Percentiles rank a stretch among this genome's conserved stretches.
phyloP scores from a whole-genome alignment of 1,284 basidiomycete species.

The Bjerkandera adusta region DNA sequence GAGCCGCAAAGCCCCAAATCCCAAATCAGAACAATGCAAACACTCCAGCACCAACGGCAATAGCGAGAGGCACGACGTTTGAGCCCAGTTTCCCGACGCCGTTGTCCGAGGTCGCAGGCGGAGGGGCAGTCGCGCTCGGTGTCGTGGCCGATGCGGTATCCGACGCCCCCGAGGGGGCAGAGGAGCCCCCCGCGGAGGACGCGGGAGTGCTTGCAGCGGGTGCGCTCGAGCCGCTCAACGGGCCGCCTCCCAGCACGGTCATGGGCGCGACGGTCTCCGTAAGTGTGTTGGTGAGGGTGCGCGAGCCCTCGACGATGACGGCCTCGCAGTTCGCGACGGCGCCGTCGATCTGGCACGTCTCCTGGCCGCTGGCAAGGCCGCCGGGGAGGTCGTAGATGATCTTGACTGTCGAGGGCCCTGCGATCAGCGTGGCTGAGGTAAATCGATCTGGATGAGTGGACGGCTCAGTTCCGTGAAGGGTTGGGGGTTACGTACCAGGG shows the following conservation, averaged over 20 bases:
- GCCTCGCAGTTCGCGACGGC: slow-evolving; percentile 26
- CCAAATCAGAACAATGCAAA: too few species aligned
- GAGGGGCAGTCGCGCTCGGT: too few species aligned
- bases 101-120: too few species aligned
- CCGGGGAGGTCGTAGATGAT: slow-evolving; percentile 22
- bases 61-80: too few species aligned
- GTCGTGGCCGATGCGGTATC: too few species aligned
- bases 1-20: too few species aligned
- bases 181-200: background rate
- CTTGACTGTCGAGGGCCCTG: slow-evolving; percentile 25
- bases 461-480: background rate
- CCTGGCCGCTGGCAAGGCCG: slow-evolving; percentile 17
- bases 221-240: slow-evolving; percentile 1
- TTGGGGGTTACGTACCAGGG: slow-evolving; percentile 31
- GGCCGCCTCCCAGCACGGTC: slow-evolving; percentile 21
- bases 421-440: slow-evolving; percentile 32
- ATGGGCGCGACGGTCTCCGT: slow-evolving; percentile 24
- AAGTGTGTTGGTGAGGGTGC: slow-evolving; percentile 9
- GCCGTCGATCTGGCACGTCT: slow-evolving; percentile 23
- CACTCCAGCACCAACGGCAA: too few species aligned
- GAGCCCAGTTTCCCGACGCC: too few species aligned
- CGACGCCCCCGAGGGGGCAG: too few species aligned
- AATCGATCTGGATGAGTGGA: background rate
- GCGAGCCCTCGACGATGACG: slow-evolving; percentile 16
- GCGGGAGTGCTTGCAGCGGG: background rate